Evolutionary conservation across 805 yeast species (phyloP), one percentile per base, ranked within the genome.

Genomic region (Blastobotrys chiropterorum): DNA sequence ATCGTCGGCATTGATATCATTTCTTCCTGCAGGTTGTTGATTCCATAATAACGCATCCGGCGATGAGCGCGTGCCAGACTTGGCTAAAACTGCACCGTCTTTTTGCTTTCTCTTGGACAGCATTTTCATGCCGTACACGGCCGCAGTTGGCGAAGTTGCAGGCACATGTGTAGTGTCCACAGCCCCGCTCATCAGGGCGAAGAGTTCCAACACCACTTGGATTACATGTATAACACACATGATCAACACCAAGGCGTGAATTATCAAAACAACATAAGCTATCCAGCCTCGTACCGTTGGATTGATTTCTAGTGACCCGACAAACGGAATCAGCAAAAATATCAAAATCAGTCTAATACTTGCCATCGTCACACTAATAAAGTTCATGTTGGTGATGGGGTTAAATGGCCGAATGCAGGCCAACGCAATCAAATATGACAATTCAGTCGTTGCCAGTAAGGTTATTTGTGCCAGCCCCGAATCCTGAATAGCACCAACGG

Each of bases 381-480:
- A 38, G 48, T 62, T 68, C 68, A 60, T 67, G 46, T 51, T 58
- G 13, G 68, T 62, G 20, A 47, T 54, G 11, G 53, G 49, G 31
- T 55, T 61, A 46, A 43, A 68, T 15, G 68, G 71, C 38, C 55
- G 61, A 34, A 54, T 50, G n/a, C 42, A 50, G 41, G 51, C 42
- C 11, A 64, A 38, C 3, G 58, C 53, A 8, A 58, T 38, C 19
- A 64, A 52, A 38, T 49, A 53, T 19, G 53, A 52, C 20, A 63
- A 47, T 47, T 68, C 72, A 8, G 58, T 31, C 8, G 61, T 47
- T 3, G 67, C 65, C 20, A 68, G 56, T 2, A 68, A 38, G 0
- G 59, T 52, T n/a, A 68, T 52, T 49, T 68, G 72, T 1, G 72
- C 71, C 3, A 62, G 50, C 6, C 72, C 72, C 1, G 69, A 63